Evolutionary conservation across 2,329 filamentous ascomycete species (phyloP).

Genomic region (Bertia moriformis): DNA sequence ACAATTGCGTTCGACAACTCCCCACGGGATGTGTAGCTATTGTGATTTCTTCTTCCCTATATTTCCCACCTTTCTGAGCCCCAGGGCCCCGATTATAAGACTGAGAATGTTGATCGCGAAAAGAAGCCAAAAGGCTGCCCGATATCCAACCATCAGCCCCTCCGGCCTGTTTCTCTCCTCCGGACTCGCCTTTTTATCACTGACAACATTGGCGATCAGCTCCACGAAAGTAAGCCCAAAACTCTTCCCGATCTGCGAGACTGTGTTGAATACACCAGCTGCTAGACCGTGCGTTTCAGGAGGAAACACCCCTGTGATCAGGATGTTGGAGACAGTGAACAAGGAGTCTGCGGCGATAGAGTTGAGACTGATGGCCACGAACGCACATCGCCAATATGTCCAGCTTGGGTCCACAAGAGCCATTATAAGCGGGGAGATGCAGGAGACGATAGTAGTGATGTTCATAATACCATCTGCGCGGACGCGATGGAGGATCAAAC

Average conservation of each 20-base stretch:
- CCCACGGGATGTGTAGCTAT: too few species aligned
- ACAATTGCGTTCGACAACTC: too few species aligned
- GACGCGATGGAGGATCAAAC: slow-evolving; percentile 26
- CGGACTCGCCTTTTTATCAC: slow-evolving; percentile 6
- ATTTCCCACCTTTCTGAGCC: too few species aligned
- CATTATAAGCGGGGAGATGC: slow-evolving; percentile 25
- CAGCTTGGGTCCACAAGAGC: slow-evolving; percentile 24
- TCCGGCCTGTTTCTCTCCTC: slow-evolving; percentile 13
- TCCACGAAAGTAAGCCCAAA: slow-evolving; percentile 20
- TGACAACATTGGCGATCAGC: slow-evolving; percentile 16
- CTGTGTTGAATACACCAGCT: slow-evolving; percentile 27
- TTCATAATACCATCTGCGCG: slow-evolving; percentile 25
- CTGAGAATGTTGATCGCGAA: too few species aligned
- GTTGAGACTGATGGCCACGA: slow-evolving; percentile 24
- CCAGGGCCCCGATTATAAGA: too few species aligned
- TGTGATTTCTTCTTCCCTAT: too few species aligned
- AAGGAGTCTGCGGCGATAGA: slow-evolving; percentile 25
- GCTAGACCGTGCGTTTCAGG: slow-evolving; percentile 22
- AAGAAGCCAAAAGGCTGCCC: slow-evolving; percentile 23
- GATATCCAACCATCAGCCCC: slow-evolving; percentile 23
- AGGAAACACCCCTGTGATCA: slow-evolving; percentile 24
- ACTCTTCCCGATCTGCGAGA: slow-evolving; percentile 23
- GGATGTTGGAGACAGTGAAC: slow-evolving; percentile 24
- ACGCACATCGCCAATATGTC: slow-evolving; percentile 29
- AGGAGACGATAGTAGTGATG: slow-evolving; percentile 15